Conservation (phyloP, 495 filamentous ascomycete species). For the Lentithecium fluviatile region DNA sequence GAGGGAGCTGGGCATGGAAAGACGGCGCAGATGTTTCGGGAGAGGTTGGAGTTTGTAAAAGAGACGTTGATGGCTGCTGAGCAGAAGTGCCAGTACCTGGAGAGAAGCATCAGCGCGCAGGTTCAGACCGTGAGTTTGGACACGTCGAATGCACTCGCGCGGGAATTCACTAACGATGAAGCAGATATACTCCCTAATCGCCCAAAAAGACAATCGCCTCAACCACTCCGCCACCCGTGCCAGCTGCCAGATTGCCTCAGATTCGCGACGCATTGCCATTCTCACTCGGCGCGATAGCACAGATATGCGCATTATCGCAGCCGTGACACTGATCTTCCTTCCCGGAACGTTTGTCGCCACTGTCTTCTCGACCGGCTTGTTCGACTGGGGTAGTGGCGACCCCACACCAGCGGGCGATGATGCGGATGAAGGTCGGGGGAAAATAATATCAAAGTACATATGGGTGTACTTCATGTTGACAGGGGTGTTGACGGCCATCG, state of each 20-base stretch:
- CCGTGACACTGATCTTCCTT: conserved; percentile 19
- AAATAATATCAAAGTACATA: conserved; percentile 4
- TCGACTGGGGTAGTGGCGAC: conserved; percentile 3
- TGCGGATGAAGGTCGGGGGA: not conserved
- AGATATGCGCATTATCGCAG: conserved; percentile 23
- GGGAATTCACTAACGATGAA: no score
- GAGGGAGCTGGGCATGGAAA: not conserved
- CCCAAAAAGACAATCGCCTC: conserved; percentile 19
- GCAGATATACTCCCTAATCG: conserved; percentile 24
- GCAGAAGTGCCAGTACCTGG: conserved; percentile 19
- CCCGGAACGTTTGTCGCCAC: conserved; percentile 23
- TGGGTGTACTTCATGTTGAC: conserved; percentile 27
- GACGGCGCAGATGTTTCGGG: not conserved
- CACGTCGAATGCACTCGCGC: no score
- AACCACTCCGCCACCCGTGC: conserved; percentile 10
- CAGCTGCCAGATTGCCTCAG: conserved; percentile 12
- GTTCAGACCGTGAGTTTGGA: conserved; percentile 13
- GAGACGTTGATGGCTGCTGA: conserved; percentile 12
- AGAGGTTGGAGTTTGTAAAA: conserved; percentile 3
- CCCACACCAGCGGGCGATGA: not conserved
- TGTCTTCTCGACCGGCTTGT: conserved; percentile 19
- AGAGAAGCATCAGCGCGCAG: conserved; percentile 12
- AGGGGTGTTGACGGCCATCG: conserved; percentile 7
- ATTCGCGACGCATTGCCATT: conserved; percentile 13
- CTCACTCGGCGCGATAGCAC: conserved; percentile 13